Conservation (phyloP, 805 yeast species). For the Candida maesae region DNA sequence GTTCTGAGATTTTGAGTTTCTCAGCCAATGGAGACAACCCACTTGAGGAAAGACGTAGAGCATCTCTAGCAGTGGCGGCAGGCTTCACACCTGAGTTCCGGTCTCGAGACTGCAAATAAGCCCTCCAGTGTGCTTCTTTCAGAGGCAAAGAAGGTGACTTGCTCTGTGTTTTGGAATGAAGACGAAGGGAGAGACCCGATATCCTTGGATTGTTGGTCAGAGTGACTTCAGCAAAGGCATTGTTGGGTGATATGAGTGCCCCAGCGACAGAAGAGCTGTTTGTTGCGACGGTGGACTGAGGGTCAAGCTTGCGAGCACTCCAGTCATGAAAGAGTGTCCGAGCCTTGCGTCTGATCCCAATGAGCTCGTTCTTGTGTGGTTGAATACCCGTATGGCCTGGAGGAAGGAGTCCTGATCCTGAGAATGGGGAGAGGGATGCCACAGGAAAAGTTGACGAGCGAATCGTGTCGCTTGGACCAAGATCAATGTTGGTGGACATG, state of each 20-base stretch:
- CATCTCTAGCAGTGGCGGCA: too few relatives aligned
- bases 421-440: not conserved
- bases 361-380: constrained; percentile 2
- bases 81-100: too few relatives aligned
- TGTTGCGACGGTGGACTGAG: not conserved
- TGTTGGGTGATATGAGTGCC: constrained; percentile 1
- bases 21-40: not conserved
- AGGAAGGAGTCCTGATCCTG: not conserved
- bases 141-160: not conserved
- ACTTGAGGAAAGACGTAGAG: too few relatives aligned
- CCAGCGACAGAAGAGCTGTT: not conserved
- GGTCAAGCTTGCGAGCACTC: not conserved
- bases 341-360: constrained; percentile 9
- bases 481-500: not conserved
- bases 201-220: not conserved
- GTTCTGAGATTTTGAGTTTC: not conserved
- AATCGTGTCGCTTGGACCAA: not conserved
- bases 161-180: not conserved
- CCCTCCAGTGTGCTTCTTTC: not conserved
- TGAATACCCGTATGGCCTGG: not conserved
- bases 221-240: not conserved
- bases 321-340: constrained; percentile 3
- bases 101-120: not conserved
- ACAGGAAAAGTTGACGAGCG: not conserved
- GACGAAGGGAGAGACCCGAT: not conserved